Base-by-base conservation (phyloP, 1,284 basidiomycete species). In the Paramarasmius palmivorus region DNA sequence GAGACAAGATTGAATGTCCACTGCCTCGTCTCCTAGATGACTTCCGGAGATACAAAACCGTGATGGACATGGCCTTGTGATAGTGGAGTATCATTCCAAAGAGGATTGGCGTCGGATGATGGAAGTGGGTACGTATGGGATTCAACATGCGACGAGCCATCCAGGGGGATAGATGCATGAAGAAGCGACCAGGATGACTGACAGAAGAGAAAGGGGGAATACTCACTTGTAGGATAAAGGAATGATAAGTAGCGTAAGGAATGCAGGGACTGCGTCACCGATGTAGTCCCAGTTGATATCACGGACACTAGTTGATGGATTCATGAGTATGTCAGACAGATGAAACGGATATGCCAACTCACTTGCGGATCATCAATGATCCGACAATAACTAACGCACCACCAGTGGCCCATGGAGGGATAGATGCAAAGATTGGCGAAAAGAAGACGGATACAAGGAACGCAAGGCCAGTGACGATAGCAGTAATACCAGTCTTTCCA, bases 371-470 rank as follows among this genome's bases (percentile, higher is more conserved):
- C 93, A 95, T 95, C 66, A 95, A 76, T 23, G 88, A 90, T 22
- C 93, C 93, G 36, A 94, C 92, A 56, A 95, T 89, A 56, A 93
- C 82, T 45, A 95, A 75, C 4, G 92, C 92, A 55, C 91, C 88
- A 5, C 93, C 93, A 0, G 93, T 95, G 1, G 93, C 92, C 90
- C 92, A 95, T 0, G 84, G 64, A 0, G 93, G 93, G 58, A 95
- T 92, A 17, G 87, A 90, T 15, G 91, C 89, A 60, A 95, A 94
- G 64, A 95, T 90, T 3, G 93, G 93, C 10, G 92, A 84, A 64
- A 95, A 95, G 81, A 95, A 95, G 56, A 95, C 77, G 3, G 84
- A 90, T 54, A 95, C 71, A 69, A 95, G 90, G 81, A 95, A 95
- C 63, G 85, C 81, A 56, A 93, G 66, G 1, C 88, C 85, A 1